Evolutionary conservation across 352 stramenopile species (phyloP).

Genomic region (Ophiocytium majus): DNA sequence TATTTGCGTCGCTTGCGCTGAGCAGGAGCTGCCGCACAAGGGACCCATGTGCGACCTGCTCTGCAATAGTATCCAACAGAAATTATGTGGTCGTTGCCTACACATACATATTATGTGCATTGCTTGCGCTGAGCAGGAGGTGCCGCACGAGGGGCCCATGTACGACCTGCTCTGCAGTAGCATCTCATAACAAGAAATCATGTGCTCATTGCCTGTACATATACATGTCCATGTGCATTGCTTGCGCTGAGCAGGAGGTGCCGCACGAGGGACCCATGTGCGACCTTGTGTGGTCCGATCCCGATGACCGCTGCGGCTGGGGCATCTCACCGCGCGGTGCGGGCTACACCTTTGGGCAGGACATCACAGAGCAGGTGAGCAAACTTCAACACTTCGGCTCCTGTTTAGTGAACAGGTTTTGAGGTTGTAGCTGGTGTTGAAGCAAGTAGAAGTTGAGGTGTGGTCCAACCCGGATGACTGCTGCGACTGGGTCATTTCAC

Average conservation of each 20-base stretch:
- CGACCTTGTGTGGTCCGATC: constrained; percentile 95
- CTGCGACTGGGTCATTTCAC: constrained; percentile 89
- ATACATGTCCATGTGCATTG: too few species aligned
- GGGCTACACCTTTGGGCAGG: constrained; percentile 82
- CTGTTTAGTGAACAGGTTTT: too few species aligned
- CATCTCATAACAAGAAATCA: too few species aligned
- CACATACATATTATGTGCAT: neutral
- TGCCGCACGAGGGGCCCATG: constrained; percentile 94
- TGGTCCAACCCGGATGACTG: constrained; percentile 93
- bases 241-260: constrained; percentile 62
- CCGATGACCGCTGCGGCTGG: constrained; percentile 87
- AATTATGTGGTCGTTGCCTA: neutral
- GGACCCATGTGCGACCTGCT: constrained; percentile 96
- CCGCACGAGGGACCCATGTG: constrained; percentile 96
- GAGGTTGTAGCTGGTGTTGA: too few species aligned
- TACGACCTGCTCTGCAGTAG: constrained; percentile 97
- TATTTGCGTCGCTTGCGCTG: neutral
- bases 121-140: constrained; percentile 34
- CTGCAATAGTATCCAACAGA: too few species aligned
- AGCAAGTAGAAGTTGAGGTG: too few species aligned
- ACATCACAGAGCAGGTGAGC: constrained; percentile 76
- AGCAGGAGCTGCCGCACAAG: constrained; percentile 79
- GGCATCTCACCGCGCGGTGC: constrained; percentile 87
- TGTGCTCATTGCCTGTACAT: too few species aligned
- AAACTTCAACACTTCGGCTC: too few species aligned